Evolutionary conservation across 257 asterid genomes (phyloP).

Genomic region (Primulina huaijiensis): DNA sequence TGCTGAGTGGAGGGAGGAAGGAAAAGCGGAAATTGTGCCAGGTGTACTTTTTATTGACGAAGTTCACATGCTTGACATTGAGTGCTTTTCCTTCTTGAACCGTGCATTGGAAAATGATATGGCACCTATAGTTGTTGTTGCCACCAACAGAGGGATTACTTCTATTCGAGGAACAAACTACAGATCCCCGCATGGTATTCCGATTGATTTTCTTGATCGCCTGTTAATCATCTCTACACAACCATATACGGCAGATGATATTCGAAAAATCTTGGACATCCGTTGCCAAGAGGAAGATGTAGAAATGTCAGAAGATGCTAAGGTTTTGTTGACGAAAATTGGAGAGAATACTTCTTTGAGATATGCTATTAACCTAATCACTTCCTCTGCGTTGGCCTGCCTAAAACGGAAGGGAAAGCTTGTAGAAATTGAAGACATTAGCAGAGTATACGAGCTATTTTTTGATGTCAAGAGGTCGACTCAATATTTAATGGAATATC

Average conservation of each 20-base stretch:
- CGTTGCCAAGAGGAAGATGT: constrained; percentile 87
- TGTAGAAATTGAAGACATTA: constrained; percentile 88
- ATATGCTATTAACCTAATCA: constrained; percentile 77
- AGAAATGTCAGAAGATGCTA: constrained; percentile 89
- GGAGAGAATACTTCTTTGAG: constrained; percentile 87
- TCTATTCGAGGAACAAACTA: constrained; percentile 84
- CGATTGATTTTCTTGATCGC: constrained; percentile 90
- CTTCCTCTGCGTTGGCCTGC: constrained; percentile 77
- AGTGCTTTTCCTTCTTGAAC: constrained; percentile 90
- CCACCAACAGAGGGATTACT: constrained; percentile 94
- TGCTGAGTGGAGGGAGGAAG: constrained; percentile 99
- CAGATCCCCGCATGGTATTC: constrained; percentile 86
- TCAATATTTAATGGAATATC: constrained; percentile 88
- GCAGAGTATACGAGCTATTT: constrained; percentile 79
- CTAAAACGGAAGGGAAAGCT: constrained; percentile 65
- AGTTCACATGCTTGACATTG: constrained; percentile 99
- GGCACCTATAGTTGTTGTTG: constrained; percentile 94
- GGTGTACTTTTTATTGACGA: constrained; percentile 96
- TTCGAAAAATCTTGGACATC: constrained; percentile 76
- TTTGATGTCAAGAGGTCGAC: constrained; percentile 87
- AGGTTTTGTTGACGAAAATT: constrained; percentile 65
- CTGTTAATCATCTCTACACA: constrained; percentile 91
- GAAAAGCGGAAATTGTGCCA: constrained; percentile 90
- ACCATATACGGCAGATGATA: constrained; percentile 76
- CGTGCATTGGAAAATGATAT: constrained; percentile 94